Conservation (phyloP, 805 yeast genomes). For the Ogataea angusta region DNA sequence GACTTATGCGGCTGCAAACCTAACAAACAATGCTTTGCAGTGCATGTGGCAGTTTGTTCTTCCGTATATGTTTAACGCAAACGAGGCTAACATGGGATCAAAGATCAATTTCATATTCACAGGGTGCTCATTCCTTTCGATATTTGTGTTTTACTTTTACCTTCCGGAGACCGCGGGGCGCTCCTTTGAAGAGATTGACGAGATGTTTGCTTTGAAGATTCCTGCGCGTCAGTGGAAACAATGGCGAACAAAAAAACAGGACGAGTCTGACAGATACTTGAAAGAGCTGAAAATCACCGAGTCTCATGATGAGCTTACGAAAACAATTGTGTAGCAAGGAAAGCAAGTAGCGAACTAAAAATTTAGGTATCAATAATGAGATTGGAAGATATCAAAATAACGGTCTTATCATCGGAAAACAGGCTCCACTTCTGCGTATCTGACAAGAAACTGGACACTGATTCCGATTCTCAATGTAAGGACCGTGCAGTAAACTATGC, state of each 20-base stretch:
- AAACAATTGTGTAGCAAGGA: background rate
- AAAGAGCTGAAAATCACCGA: background rate
- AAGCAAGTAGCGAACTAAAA: background rate
- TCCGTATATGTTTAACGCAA: conserved; percentile 25
- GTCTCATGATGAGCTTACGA: background rate
- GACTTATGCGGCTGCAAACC: conserved; percentile 18
- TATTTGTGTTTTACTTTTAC: conserved; percentile 31
- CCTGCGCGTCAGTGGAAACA: conserved; percentile 38
- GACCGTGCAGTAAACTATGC: too few species aligned
- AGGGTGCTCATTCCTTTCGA: conserved; percentile 11
- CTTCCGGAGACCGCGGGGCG: conserved; percentile 40
- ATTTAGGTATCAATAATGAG: background rate
- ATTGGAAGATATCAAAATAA: too few species aligned
- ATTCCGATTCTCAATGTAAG: too few species aligned
- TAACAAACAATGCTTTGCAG: conserved; percentile 7
- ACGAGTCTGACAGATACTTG: background rate
- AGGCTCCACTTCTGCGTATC: too few species aligned
- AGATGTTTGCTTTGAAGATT: conserved; percentile 32
- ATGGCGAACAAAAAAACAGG: conserved; percentile 5
- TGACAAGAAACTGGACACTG: too few species aligned
- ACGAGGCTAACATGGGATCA: conserved; percentile 12
- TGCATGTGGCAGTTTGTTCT: conserved; percentile 14
- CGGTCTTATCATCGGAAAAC: too few species aligned
- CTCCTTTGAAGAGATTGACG: conserved; percentile 37
- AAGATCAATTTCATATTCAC: conserved; percentile 26